These are phyloP conservation scores for Penicillium lividum DNA, from an alignment of 495 filamentous ascomycete genomes.

Conservation along the genomic window DNA sequence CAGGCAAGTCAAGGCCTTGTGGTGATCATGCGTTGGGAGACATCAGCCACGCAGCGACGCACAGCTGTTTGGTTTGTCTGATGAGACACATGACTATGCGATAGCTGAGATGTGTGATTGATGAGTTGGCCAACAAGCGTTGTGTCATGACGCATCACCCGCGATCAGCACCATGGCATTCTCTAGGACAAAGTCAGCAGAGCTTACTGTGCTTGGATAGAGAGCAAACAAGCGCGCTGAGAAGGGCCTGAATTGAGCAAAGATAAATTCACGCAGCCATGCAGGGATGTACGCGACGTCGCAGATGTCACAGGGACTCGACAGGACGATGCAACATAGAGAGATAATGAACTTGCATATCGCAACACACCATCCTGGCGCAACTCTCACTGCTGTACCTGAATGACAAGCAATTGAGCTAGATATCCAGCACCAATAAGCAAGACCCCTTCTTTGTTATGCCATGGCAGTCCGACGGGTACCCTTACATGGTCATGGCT, in stretches of 20 bases:
- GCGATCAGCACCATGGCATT: no score
- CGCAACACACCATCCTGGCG: background rate
- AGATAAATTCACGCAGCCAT: constrained; percentile 3
- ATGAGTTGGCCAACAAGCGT: constrained; percentile 2
- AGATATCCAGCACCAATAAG: constrained; percentile 1
- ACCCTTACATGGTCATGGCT: background rate
- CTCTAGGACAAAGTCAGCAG: constrained; percentile 1
- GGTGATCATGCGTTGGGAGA: constrained; percentile 3
- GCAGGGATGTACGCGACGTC: constrained; percentile 1
- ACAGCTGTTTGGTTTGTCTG: background rate
- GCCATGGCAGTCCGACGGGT: constrained; percentile 4
- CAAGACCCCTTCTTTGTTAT: constrained; percentile 4
- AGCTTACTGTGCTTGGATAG: constrained; percentile 1
- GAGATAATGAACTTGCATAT: constrained; percentile 1
- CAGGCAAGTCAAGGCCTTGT: constrained; percentile 2
- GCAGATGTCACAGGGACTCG: background rate
- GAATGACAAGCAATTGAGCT: constrained; percentile 2
- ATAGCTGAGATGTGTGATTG: background rate
- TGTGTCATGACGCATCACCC: constrained; percentile 2
- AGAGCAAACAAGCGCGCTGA: constrained; percentile 1
- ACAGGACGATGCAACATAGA: constrained; percentile 4
- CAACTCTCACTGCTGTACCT: background rate
- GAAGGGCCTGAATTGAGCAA: background rate
- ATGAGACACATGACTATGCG: constrained; percentile 4
- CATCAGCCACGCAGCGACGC: constrained; percentile 2